Evolutionary conservation across 305 asterid genomes (phyloP).

Genomic region (Fraxinus paxiana): DNA sequence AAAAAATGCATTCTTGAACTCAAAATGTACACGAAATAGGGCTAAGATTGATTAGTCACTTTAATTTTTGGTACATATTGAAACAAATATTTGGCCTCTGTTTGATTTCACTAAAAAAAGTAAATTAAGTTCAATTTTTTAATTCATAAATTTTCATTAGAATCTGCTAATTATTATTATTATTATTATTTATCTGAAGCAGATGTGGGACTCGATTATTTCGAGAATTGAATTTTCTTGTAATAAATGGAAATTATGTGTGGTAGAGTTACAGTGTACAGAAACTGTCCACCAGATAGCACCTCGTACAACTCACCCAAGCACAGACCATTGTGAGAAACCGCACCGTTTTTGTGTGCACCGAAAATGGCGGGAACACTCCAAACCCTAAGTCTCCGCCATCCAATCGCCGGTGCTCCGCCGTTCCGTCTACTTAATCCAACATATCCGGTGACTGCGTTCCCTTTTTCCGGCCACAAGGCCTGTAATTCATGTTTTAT

Average conservation of each 20-base stretch:
- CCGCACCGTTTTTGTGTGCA: background rate
- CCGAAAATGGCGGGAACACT: constrained; percentile 49
- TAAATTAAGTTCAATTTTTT: too few relatives aligned
- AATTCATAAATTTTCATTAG: background rate
- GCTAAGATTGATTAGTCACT: background rate
- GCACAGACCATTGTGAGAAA: background rate
- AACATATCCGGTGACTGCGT: background rate
- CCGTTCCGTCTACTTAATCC: constrained; percentile 22
- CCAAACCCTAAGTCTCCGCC: constrained; percentile 24
- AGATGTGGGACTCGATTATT: too few relatives aligned
- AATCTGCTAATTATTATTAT: too few relatives aligned
- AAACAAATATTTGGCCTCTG: background rate
- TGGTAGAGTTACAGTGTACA: background rate
- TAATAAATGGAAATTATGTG: background rate
- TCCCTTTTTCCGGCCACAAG: constrained; percentile 15
- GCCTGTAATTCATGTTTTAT: constrained; percentile 14
- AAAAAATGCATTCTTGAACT: too few relatives aligned
- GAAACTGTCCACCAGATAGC: background rate
- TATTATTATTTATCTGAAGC: background rate
- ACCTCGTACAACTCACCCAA: background rate
- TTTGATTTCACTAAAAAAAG: too few relatives aligned
- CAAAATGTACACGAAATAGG: too few relatives aligned
- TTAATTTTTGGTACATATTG: background rate
- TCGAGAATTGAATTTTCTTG: background rate
- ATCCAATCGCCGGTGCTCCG: constrained; percentile 30